A percentile compares a stretch with the other conserved stretches of the same genome.
phyloP scores from a whole-genome alignment of 495 filamentous ascomycete species.

The Penicillium riverlandense region DNA sequence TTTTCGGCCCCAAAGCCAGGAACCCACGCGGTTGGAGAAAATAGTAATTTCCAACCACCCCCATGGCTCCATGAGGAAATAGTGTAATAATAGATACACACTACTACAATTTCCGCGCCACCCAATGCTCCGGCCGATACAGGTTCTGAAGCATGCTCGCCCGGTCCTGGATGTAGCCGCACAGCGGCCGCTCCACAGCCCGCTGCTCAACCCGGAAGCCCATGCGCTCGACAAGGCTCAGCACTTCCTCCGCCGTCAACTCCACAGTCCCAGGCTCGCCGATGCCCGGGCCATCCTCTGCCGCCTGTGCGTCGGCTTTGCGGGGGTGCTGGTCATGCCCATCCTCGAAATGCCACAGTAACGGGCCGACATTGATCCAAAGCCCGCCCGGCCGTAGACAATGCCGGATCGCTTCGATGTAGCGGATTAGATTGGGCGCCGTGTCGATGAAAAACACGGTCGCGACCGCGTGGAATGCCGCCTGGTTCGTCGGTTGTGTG shows the following conservation, averaged over 20 bases:
- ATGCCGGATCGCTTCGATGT: conserved; percentile 72
- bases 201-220: conserved; percentile 65
- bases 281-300: conserved; percentile 42
- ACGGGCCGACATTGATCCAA: conserved; percentile 83
- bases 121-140: conserved; percentile 74
- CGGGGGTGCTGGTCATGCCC: conserved; percentile 25
- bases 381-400: conserved; percentile 73
- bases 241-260: conserved; percentile 78
- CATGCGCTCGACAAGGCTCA: conserved; percentile 62
- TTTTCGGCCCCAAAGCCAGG: not conserved
- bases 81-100: no score
- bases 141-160: conserved; percentile 77
- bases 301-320: conserved; percentile 10
- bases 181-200: conserved; percentile 38
- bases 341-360: conserved; percentile 83
- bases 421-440: conserved; percentile 83
- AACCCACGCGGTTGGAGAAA: not conserved
- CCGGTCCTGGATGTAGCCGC: conserved; percentile 80
- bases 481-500: conserved; percentile 45
- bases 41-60: conserved; percentile 60
- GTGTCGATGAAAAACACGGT: conserved; percentile 97
- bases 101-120: conserved; percentile 59
- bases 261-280: conserved; percentile 81
- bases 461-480: conserved; percentile 70
- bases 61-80: conserved; percentile 52